phyloP scores from a whole-genome alignment of 148 eudicot species.

The Chenopodium album region DNA sequence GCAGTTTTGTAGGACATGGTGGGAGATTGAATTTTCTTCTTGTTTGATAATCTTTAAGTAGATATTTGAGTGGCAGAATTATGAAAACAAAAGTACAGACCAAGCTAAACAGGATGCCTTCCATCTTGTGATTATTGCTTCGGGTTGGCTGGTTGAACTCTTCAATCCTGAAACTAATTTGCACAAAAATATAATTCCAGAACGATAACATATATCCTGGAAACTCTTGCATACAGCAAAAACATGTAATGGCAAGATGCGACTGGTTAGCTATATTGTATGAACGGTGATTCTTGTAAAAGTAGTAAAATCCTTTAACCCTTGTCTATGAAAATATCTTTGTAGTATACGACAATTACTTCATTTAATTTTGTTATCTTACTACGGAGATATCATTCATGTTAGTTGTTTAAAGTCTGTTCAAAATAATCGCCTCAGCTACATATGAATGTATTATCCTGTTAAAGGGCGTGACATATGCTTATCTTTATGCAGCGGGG shows the following conservation, averaged over 20 bases:
- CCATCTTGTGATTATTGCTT: background rate
- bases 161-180: background rate
- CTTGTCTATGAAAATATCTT: background rate
- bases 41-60: constrained; percentile 3
- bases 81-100: constrained; percentile 10
- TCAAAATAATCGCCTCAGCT: background rate
- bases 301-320: background rate
- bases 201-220: too few relatives aligned
- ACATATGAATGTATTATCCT: background rate
- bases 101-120: constrained; percentile 9
- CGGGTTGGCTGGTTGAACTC: background rate
- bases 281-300: background rate
- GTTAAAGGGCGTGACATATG: background rate
- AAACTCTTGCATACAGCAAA: too few relatives aligned
- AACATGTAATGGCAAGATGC: background rate
- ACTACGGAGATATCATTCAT: background rate
- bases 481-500: background rate
- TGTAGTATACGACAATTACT: background rate
- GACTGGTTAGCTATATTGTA: background rate
- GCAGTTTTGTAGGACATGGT: constrained; percentile 50
- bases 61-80: background rate
- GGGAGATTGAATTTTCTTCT: constrained; percentile 28
- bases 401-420: background rate
- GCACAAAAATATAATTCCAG: too few relatives aligned
- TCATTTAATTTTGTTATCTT: too few relatives aligned